These are phyloP conservation scores for Calonectria naviculata DNA, from an alignment of 2,329 filamentous ascomycete genomes.

Conservation along the genomic window DNA sequence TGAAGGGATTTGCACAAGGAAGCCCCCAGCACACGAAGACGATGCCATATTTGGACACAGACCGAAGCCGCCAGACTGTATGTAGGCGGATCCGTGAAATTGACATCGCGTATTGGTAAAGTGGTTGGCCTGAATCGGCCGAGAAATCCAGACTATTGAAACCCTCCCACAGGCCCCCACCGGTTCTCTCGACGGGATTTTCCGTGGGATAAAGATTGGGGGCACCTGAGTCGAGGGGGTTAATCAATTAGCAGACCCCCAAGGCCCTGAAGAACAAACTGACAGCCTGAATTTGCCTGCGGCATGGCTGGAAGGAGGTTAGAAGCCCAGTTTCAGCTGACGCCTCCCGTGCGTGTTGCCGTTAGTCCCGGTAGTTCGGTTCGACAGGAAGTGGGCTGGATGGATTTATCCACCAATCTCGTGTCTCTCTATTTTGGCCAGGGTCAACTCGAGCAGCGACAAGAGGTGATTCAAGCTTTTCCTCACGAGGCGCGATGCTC, in stretches of 20 bases:
- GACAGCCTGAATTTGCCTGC: neutral
- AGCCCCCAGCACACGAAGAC: neutral
- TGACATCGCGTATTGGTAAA: neutral
- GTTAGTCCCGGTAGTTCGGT: neutral
- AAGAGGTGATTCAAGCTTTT: constrained; percentile 9
- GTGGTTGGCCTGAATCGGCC: neutral
- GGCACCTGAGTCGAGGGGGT: neutral
- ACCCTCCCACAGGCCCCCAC: neutral
- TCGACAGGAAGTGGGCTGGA: neutral
- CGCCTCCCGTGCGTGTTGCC: neutral
- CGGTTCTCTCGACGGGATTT: neutral
- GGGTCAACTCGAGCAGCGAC: constrained; percentile 2
- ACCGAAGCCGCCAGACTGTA: neutral
- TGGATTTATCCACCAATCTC: constrained; percentile 13
- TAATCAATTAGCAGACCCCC: neutral
- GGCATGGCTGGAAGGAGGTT: neutral
- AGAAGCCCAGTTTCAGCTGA: neutral
- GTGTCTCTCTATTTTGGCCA: neutral
- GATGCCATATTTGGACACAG: neutral
- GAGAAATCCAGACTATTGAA: constrained; percentile 10
- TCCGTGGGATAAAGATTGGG: neutral
- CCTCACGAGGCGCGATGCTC: neutral
- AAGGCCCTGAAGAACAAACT: neutral
- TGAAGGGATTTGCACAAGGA: neutral
- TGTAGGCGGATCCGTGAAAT: neutral